Evolutionary conservation across 352 stramenopile species (phyloP).

Genomic region (Phytophthora sp.): DNA sequence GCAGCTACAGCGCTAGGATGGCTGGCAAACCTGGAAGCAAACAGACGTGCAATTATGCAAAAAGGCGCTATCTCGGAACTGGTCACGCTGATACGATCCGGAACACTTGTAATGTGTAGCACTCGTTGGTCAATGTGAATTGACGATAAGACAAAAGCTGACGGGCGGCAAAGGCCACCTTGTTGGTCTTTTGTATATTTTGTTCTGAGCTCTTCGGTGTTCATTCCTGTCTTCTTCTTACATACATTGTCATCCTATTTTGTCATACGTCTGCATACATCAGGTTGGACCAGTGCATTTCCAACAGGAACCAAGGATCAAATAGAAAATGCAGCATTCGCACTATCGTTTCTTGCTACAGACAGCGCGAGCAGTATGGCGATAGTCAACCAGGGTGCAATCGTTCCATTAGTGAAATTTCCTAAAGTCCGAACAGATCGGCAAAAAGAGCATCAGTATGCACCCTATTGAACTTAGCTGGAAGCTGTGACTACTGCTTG

Average conservation of each 20-base stretch:
- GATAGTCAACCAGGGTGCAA: neutral
- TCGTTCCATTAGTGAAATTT: neutral
- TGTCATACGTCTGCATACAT: too few relatives aligned
- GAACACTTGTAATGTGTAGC: too few relatives aligned
- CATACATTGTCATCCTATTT: too few relatives aligned
- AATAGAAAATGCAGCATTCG: neutral
- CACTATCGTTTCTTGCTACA: slow-evolving; percentile 1
- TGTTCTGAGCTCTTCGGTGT: too few relatives aligned
- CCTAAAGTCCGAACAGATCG: neutral
- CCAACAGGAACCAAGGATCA: slow-evolving; percentile 9
- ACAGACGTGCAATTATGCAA: neutral
- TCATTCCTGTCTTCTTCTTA: too few relatives aligned
- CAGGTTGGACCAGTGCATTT: too few relatives aligned
- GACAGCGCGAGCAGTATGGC: neutral
- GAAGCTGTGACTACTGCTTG: neutral
- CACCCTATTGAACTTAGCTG: neutral
- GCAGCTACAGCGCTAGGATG: neutral
- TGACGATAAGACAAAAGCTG: too few relatives aligned
- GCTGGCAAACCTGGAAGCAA: neutral
- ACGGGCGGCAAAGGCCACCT: too few relatives aligned
- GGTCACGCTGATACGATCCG: neutral
- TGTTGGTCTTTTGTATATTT: too few relatives aligned
- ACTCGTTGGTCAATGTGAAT: too few relatives aligned
- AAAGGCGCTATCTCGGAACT: slow-evolving; percentile 3
- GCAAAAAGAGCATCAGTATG: neutral